Conservation (phyloP, 2,329 filamentous ascomycete species). For the Colletotrichum costaricense region DNA sequence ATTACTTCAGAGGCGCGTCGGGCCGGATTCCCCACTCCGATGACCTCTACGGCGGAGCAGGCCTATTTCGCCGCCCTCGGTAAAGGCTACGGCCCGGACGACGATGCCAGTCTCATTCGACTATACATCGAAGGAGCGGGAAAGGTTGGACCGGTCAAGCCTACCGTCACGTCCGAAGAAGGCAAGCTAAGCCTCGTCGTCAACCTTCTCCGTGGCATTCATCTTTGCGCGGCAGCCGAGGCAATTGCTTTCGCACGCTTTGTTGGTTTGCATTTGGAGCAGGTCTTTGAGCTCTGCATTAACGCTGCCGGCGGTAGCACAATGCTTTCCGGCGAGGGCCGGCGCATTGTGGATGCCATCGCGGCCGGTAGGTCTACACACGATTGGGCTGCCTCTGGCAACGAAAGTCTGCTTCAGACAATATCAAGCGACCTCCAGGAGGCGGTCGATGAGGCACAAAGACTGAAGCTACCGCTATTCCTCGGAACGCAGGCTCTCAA, state of each 20-base stretch:
- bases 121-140: slow-evolving; percentile 54
- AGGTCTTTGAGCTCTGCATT: background rate
- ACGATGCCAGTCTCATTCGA: slow-evolving; percentile 56
- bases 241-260: background rate
- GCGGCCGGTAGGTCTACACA: background rate
- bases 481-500: background rate
- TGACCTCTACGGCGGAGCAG: slow-evolving; percentile 13
- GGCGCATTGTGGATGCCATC: background rate
- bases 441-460: background rate
- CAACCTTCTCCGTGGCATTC: background rate
- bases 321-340: background rate
- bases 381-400: background rate
- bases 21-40: background rate
- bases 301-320: background rate
- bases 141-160: slow-evolving; percentile 44
- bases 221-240: background rate
- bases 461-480: background rate
- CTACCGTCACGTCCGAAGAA: slow-evolving; percentile 44
- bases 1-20: background rate
- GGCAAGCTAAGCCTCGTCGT: slow-evolving; percentile 40
- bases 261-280: background rate
- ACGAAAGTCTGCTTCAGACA: background rate
- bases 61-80: slow-evolving; percentile 70
- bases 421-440: background rate
- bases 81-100: slow-evolving; percentile 62